Evolutionary conservation across 75 land plant genomes (phyloP), one percentile per base, ranked within the genome.

Genomic region (Azolla pinnata): DNA sequence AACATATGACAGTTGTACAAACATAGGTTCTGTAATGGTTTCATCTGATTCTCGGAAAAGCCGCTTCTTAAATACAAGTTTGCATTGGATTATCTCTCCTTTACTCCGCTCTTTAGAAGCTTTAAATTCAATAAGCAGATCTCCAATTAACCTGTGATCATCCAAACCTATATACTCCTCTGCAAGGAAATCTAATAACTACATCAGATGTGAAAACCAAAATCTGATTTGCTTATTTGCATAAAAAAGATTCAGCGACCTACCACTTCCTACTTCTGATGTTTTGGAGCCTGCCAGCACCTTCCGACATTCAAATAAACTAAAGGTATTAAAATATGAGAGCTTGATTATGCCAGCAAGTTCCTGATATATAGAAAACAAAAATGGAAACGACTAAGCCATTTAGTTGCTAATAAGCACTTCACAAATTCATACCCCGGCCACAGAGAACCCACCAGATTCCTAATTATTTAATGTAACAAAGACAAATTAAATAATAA

Each of bases 31-130:
- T 27, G 78, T 59, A 31, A 88, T 75, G 46, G 89, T 77, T 65
- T 93, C 98, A 73, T 93, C 98, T 25, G 98, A 83, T 64, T 93
- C 98, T 35, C 98, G 82, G 74, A 93, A 93, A 44, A 93, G 57
- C 33, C 85, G 83, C 59, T 93, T 93, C 53, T 93, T 93, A 57
- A 93, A 93, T n/a, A 71, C 60, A n/a, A 93, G 66, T 63, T 93
- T 93, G 70, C 83, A 88, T 34, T 93, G 98, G 51, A 93, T 45
- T 51, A 95, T 68, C 55, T 95, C 99, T 29, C 96, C 99, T 63
- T 89, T 95, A 63, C 76, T 85, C 16, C 91, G 85, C 40, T 95
- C 98, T 60, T 85, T 88, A 7, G 73, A 73, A 42, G 82, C 75
- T 73, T 85, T 93, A 66, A 93, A 93, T 44, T 88, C 98, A 31